A percentile compares a stretch with the other conserved stretches of the same genome.
These are phyloP conservation scores for Suillus occidentalis DNA, from an alignment of 768 basidiomycete species.

Conservation along the genomic window DNA sequence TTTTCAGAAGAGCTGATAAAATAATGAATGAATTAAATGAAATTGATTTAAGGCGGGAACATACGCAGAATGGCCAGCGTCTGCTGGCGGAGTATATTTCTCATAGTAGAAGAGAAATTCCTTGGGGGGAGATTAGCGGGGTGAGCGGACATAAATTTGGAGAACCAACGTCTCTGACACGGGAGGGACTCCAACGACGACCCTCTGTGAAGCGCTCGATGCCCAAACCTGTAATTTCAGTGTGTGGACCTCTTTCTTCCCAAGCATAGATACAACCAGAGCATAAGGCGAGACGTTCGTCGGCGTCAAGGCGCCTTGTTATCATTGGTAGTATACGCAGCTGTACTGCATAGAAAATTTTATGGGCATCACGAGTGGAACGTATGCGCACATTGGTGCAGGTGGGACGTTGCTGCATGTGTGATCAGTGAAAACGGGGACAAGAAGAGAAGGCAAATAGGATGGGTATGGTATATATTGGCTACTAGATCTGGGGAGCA, in stretches of 20 bases:
- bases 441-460: slow-evolving; percentile 15
- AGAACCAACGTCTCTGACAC: slow-evolving; percentile 71
- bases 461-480: slow-evolving; percentile 30
- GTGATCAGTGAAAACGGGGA: slow-evolving; percentile 17
- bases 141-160: slow-evolving; percentile 8
- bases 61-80: slow-evolving; percentile 45
- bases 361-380: slow-evolving; percentile 75
- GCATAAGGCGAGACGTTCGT: slow-evolving; percentile 61
- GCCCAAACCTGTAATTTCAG: slow-evolving; percentile 74
- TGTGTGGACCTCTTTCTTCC: slow-evolving; percentile 76
- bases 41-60: slow-evolving; percentile 10
- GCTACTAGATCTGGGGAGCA: slow-evolving; percentile 31
- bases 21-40: slow-evolving; percentile 11
- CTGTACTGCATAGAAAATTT: slow-evolving; percentile 74
- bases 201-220: slow-evolving; percentile 89
- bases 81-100: slow-evolving; percentile 54
- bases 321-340: slow-evolving; percentile 67
- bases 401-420: slow-evolving; percentile 68
- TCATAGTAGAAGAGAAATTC: slow-evolving; percentile 88
- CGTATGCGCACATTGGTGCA: slow-evolving; percentile 73
- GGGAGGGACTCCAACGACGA: slow-evolving; percentile 78
- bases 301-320: slow-evolving; percentile 72
- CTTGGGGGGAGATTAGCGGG: slow-evolving; percentile 37
- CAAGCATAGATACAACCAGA: slow-evolving; percentile 52
- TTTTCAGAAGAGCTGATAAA: slow-evolving; percentile 40